Base-by-base conservation (phyloP, 2,329 filamentous ascomycete species). In the Colletotrichum spinosum region DNA sequence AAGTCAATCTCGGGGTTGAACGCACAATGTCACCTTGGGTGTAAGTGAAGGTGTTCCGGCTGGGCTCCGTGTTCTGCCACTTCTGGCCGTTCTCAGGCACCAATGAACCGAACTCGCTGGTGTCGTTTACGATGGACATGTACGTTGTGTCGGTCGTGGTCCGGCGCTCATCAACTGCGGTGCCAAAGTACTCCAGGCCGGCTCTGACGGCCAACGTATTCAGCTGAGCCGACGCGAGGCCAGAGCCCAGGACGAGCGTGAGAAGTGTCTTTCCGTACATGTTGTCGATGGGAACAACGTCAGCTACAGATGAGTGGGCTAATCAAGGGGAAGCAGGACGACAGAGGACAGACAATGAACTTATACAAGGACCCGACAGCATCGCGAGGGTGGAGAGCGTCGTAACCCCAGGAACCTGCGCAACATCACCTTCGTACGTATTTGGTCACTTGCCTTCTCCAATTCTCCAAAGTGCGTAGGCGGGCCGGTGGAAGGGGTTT, bases 81-180 rank as follows among this genome's bases (percentile, higher is more conserved):
- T 86, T 81, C 70, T 87, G 84, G 11, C 84, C 82, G 72, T 90
- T 90, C 58, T 84, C 84, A 0, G 87, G 85, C 0, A 88, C 90
- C 35, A 88, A 81, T 70, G 88, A 84, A 33, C 87, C 88, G 70
- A 90, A 91, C 69, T 89, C 85, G 39, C 78, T 75, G 8, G 72
- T 79, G 72, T 88, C 78, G 64, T 79, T 81, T 39, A 90, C 77
- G 67, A 88, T 85, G 3, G 76, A 73, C 46, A 84, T 77, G 71
- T 90, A 90, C 45, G 81, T 74, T 15, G 79, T 76, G 37, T 84
- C 75, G 66, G 85, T 81, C 8, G 74, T 72, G 17, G 59, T 65
- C 41, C 42, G 55, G 13, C 64, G 55, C 53, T 68, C 67, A 74
- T 90, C 88, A 37, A 87, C 88, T 2, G 88, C 88, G 1, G 87